Evolutionary conservation across 2,329 filamentous ascomycete genomes (phyloP).

Genomic region (Fusarium luffae): DNA sequence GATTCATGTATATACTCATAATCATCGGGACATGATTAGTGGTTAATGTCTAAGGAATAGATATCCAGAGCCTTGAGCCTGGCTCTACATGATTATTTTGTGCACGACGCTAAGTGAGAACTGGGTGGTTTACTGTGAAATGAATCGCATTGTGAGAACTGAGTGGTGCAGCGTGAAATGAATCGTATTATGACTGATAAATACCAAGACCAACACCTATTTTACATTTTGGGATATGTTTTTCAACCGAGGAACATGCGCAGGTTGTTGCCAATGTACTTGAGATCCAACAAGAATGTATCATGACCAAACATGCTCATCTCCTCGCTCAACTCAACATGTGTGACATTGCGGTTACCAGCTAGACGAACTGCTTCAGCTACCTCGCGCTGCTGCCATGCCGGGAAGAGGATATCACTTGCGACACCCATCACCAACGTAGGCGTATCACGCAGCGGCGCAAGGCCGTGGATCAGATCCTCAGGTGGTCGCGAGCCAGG

Average conservation of each 20-base stretch:
- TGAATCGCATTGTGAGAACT: neutral
- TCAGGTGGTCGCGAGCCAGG: conserved; percentile 69
- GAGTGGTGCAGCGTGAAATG: neutral
- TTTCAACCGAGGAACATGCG: conserved; percentile 77
- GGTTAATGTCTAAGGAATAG: conserved; percentile 39
- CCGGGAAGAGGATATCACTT: conserved; percentile 95
- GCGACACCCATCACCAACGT: conserved; percentile 93
- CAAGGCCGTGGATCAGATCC: conserved; percentile 82
- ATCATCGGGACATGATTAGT: conserved; percentile 39
- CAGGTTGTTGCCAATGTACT: conserved; percentile 89
- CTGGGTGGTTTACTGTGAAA: neutral
- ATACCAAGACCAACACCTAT: neutral
- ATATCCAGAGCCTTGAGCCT: conserved; percentile 19
- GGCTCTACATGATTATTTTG: conserved; percentile 21
- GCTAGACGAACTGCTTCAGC: conserved; percentile 81
- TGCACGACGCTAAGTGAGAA: no score
- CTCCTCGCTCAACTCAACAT: conserved; percentile 93
- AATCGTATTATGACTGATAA: neutral
- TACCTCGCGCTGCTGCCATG: conserved; percentile 97
- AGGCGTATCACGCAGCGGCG: conserved; percentile 77
- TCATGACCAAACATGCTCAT: conserved; percentile 96
- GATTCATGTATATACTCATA: conserved; percentile 27
- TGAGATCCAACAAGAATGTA: conserved; percentile 91
- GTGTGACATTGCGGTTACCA: conserved; percentile 84
- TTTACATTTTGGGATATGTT: conserved; percentile 1